Base-by-base conservation (phyloP, 306 rosid species). In the Cicer cuneatum region DNA sequence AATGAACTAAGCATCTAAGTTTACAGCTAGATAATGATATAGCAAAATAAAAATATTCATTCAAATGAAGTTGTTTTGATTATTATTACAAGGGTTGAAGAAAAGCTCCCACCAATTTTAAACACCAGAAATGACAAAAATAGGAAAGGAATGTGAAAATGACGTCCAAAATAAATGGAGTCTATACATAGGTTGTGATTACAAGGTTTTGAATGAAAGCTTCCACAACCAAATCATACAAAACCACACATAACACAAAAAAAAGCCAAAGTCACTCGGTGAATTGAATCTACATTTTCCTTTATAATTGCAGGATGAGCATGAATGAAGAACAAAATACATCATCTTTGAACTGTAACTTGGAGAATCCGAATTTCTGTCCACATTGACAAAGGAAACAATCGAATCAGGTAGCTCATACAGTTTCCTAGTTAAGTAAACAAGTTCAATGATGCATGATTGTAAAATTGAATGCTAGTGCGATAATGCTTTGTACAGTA, bases 21-120 rank as follows among this genome's bases (percentile, higher is more conserved):
- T 48, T 14, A 48, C 54, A 48, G 54, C 18, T 48, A 0, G 9
- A n/a, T n/a, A 48, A 48, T 48, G 3, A 48, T 48, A n/a, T 19
- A 54, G 35, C 1, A 29, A 57, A 57, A 24, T 57, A 57, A 7
- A 10, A 6, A 2, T 11, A 56, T 56, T 56, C 38, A 19, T 56
- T 56, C 62, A 56, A 56, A 21, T 56, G 62, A 56, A 56, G 38
- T 19, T 35, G 14, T 56, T 21, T 56, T 21, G 62, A 56, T 19
- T 21, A 54, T 24, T 7, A 8, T 6, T 54, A 54, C 61, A 54
- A 9, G 61, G 37, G 61, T 54, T 54, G 61, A 19, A 19, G 63
- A 11, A 21, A 57, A 10, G 3, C 39, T 57, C 15, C 14, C 15
- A 21, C 63, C 8, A 24, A 10, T 57, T 14, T 21, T 57, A 24